Evolutionary conservation across 2,329 filamentous ascomycete species (phyloP).

Genomic region (Calonectria pseudoreteaudii): DNA sequence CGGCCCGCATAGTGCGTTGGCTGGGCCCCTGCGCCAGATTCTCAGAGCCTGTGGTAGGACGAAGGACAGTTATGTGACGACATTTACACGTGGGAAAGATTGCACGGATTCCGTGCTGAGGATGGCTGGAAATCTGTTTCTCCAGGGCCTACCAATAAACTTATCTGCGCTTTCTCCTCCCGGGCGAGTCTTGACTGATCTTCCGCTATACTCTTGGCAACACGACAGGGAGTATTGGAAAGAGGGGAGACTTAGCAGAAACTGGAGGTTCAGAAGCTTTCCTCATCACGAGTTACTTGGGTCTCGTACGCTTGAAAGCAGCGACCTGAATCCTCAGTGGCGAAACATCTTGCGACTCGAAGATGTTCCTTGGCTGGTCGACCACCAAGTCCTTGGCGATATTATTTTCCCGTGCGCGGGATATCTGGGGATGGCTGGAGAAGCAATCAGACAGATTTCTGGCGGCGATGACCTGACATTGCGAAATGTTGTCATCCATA

Average conservation of each 20-base stretch:
- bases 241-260: not conserved
- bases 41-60: constrained; percentile 6
- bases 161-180: not conserved
- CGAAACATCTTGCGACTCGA: not conserved
- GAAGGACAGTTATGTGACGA: constrained; percentile 9
- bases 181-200: not conserved
- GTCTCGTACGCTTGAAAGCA: not conserved
- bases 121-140: not conserved
- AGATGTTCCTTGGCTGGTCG: not conserved
- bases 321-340: not conserved
- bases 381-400: not conserved
- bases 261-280: not conserved
- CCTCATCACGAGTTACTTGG: not conserved
- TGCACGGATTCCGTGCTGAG: constrained; percentile 29
- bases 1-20: constrained; percentile 60
- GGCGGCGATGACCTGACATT: not conserved
- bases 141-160: not conserved
- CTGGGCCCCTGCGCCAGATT: constrained; percentile 60
- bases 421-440: not conserved
- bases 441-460: not conserved
- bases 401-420: not conserved
- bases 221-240: not conserved
- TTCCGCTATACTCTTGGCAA: not conserved
- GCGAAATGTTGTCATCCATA: not conserved
- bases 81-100: constrained; percentile 27